Conservation (phyloP, 2,329 filamentous ascomycete species). For the Albifimbria verrucaria region DNA sequence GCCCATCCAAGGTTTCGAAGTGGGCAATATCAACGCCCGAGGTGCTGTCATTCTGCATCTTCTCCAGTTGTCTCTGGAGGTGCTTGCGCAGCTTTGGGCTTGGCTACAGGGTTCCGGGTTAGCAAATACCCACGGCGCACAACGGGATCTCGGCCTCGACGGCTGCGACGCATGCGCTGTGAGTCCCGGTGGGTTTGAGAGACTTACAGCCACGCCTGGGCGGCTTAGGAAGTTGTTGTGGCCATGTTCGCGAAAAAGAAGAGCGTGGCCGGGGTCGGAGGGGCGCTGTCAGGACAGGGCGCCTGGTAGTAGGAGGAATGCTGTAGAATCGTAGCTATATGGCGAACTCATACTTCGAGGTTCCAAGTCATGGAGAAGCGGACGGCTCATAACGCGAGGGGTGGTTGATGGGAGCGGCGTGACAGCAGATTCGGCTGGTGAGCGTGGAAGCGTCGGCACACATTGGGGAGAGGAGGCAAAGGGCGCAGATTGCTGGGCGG, state of each 20-base stretch:
- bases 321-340: conserved; percentile 19
- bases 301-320: conserved; percentile 5
- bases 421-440: conserved; percentile 31
- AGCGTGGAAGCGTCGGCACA: conserved; percentile 32
- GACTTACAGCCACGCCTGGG: conserved; percentile 38
- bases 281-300: not conserved
- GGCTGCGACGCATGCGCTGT: not conserved
- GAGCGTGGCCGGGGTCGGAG: not conserved
- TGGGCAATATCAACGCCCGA: conserved; percentile 36
- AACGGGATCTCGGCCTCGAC: not conserved
- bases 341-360: conserved; percentile 31
- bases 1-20: conserved; percentile 41
- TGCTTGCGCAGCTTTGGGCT: conserved; percentile 41
- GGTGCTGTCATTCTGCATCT: conserved; percentile 32
- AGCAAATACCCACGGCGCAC: not conserved
- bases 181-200: not conserved
- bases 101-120: conserved; percentile 24
- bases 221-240: conserved; percentile 24
- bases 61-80: conserved; percentile 40
- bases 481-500: conserved; percentile 1
- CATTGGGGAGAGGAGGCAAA: conserved; percentile 27
- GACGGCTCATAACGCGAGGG: conserved; percentile 31
- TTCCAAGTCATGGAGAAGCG: conserved; percentile 22
- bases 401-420: conserved; percentile 18
- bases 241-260: not conserved